A percentile compares a stretch with the other conserved stretches of the same genome.
Evolutionary conservation across 2,329 filamentous ascomycete genomes (phyloP).

Genomic region (Sclerotinia trifoliorum): DNA sequence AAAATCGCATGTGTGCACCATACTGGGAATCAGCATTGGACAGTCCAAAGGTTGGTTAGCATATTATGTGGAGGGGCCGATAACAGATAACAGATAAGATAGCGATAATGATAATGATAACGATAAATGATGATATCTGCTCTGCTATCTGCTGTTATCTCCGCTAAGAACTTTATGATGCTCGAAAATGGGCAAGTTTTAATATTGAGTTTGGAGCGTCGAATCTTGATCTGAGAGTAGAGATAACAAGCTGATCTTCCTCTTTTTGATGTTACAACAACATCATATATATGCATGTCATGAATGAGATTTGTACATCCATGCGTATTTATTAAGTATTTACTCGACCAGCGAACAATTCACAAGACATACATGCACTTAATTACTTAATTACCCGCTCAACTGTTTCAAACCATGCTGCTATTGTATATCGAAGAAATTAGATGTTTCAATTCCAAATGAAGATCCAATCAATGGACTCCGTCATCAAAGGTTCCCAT

Average conservation of each 20-base stretch:
- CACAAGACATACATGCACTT: background rate
- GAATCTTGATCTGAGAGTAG: background rate
- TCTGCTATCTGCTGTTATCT: background rate
- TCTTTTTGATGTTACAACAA: background rate
- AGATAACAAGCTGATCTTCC: background rate
- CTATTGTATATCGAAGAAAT: constrained; percentile 2
- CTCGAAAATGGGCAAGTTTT: background rate
- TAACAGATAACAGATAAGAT: background rate
- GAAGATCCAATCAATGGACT: constrained; percentile 6
- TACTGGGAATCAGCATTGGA: background rate
- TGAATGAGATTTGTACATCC: background rate
- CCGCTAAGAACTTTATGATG: background rate
- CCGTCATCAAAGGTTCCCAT: background rate
- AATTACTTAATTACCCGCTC: background rate
- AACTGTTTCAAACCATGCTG: constrained; percentile 12
- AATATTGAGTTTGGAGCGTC: background rate
- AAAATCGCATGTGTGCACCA: background rate
- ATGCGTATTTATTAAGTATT: background rate
- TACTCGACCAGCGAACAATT: background rate
- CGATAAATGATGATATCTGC: background rate
- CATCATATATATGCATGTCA: background rate
- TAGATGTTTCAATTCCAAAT: constrained; percentile 19
- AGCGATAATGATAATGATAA: background rate
- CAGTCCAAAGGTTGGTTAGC: background rate
- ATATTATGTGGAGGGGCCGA: background rate